A percentile compares a stretch with the other conserved stretches of the same genome.
These are phyloP conservation scores for Seiridium unicorne DNA, from an alignment of 2,329 filamentous ascomycete genomes.

Conservation along the genomic window DNA sequence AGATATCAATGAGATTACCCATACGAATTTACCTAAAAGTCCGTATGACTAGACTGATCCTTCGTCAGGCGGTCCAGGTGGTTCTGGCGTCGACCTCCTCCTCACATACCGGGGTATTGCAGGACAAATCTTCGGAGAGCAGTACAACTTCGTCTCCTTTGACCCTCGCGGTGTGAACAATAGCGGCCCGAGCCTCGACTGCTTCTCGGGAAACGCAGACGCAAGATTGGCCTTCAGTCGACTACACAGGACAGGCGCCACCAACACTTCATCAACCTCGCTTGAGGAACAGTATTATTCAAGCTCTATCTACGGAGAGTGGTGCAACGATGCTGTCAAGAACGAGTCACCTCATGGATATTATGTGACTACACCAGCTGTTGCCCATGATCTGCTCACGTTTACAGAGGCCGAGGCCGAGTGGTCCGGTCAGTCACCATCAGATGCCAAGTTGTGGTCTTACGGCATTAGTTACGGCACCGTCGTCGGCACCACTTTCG, in stretches of 20 bases:
- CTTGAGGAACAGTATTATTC: slow-evolving; percentile 29
- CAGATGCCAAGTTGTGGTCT: slow-evolving; percentile 25
- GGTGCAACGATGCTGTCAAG: slow-evolving; percentile 28
- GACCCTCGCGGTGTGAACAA: slow-evolving; percentile 39
- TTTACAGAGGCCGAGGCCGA: slow-evolving; percentile 27
- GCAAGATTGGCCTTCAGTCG: slow-evolving; percentile 24
- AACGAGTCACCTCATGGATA: slow-evolving; percentile 24
- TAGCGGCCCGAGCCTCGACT: slow-evolving; percentile 26
- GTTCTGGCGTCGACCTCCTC: slow-evolving; percentile 33
- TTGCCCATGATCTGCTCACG: slow-evolving; percentile 27
- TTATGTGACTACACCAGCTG: slow-evolving; percentile 28
- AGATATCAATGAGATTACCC: slow-evolving; percentile 5
- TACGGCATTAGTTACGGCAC: slow-evolving; percentile 35
- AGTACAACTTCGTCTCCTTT: slow-evolving; percentile 40
- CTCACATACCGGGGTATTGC: slow-evolving; percentile 13
- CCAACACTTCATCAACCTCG: slow-evolving; percentile 25
- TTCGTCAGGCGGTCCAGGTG: slow-evolving; percentile 32
- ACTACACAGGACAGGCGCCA: slow-evolving; percentile 22
- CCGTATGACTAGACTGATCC: not conserved
- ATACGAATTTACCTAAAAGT: slow-evolving; percentile 4
- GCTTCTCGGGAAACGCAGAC: slow-evolving; percentile 25
- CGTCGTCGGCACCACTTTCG: slow-evolving; percentile 36
- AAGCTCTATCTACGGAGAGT: slow-evolving; percentile 27
- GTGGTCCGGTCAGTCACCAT: slow-evolving; percentile 15
- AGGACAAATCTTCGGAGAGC: slow-evolving; percentile 31